These are phyloP conservation scores for Hypoxylon fragiforme DNA, from an alignment of 495 filamentous ascomycete species.

Conservation along the genomic window DNA sequence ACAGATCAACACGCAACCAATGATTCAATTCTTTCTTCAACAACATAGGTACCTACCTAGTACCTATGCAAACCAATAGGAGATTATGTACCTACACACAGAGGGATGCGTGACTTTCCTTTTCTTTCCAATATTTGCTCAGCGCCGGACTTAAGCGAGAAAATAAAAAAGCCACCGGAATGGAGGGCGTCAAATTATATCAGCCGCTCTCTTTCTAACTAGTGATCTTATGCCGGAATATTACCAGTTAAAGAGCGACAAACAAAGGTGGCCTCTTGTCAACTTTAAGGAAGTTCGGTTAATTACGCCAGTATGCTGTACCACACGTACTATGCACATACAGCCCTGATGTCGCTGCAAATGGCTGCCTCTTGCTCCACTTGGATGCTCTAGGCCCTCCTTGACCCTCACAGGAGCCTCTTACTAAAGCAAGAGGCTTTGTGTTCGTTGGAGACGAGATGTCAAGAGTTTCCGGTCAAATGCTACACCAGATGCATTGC, in stretches of 20 bases:
- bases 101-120: too few species aligned
- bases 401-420: not conserved
- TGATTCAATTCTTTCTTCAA: too few species aligned
- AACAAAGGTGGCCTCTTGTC: conserved; percentile 9
- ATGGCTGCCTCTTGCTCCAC: conserved; percentile 17
- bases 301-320: conserved; percentile 18
- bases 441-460: not conserved
- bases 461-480: conserved; percentile 12
- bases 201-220: too few species aligned
- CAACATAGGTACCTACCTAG: too few species aligned
- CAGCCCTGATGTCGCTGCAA: conserved; percentile 9
- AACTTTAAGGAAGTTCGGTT: conserved; percentile 6
- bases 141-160: not conserved
- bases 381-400: conserved; percentile 4
- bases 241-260: too few species aligned
- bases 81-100: too few species aligned
- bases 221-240: too few species aligned
- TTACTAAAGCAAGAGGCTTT: not conserved
- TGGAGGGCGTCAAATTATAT: not conserved
- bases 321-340: conserved; percentile 15
- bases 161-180: not conserved
- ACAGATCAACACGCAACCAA: too few species aligned
- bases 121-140: not conserved
- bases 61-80: too few species aligned
- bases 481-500: conserved; percentile 4